Base-by-base conservation (phyloP, 441 rosid species). In the Erysimum cheiri region DNA sequence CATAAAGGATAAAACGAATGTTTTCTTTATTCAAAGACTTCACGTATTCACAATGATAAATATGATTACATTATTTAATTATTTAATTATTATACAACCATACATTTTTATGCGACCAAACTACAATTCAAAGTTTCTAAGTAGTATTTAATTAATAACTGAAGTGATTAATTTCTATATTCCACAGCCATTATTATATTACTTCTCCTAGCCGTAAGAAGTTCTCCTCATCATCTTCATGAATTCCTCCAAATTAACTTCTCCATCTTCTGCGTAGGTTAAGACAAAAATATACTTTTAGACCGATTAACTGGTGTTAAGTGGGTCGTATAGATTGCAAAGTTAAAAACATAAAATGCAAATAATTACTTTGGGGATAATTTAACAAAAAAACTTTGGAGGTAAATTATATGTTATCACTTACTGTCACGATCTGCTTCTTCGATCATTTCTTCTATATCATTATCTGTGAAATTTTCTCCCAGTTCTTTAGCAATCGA, bases 401-500 rank as follows among this genome's bases (percentile, higher is more conserved):
- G 24, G 1, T 22, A 22, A 22, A 1, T 22, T 22, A 1, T 22
- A 35, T 62, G 52, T 7, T 46, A 55, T 37, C 6, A 78, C 92
- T 86, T 82, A 94, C 98, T 78, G 74, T 92, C 89, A 55, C 78
- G 80, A 72, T 94, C 98, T 10, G 99, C 99, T 83, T 86, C 97
- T 61, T 83, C 84, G 10, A 92, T 80, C 99, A 94, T 94, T 73
- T 92, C 98, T 43, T 74, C 74, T 24, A 92, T 87, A 19, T 94
- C 98, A 62, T 67, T 73, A 43, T 90, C 96, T 11, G 91, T 75
- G 85, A 94, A 90, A 85, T 52, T 78, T 80, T 90, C 98, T 7
- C 96, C 98, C 37, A 94, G 80, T 53, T 94, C 97, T 78, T 81
- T 94, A 0, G 97, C 84, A 63, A 88, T 88, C 52, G 37, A 58